Percentiles rank a stretch among this genome's conserved stretches.
phyloP scores from a whole-genome alignment of 805 yeast species.

The Wickerhamomyces subpelliculosus region DNA sequence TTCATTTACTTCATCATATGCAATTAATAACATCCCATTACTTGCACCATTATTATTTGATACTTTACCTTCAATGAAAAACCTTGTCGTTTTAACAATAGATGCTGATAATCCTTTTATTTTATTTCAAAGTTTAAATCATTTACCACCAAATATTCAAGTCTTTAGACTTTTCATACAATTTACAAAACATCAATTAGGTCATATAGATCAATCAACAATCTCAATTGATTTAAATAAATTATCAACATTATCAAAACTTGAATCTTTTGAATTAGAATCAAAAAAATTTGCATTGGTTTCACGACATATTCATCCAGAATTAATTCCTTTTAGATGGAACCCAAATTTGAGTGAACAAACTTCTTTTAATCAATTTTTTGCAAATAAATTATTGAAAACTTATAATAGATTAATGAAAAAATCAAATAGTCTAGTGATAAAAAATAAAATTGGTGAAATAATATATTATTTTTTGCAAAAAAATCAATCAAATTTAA shows the following conservation, averaged over 20 bases:
- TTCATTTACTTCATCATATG: too few species aligned
- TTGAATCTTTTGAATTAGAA: neutral
- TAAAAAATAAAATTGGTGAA: conserved; percentile 2
- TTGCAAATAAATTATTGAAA: too few species aligned
- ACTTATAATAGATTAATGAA: too few species aligned
- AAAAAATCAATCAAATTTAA: neutral
- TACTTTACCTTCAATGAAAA: neutral
- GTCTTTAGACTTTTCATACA: neutral
- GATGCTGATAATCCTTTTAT: conserved; percentile 2
- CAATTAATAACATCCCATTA: too few species aligned
- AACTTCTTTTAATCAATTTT: too few species aligned
- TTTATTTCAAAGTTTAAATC: conserved; percentile 14
- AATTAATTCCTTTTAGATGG: neutral
- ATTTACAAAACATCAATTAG: neutral
- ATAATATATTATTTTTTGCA: conserved; percentile 3
- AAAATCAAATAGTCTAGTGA: neutral
- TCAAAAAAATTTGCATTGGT: neutral
- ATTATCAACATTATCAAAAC: neutral
- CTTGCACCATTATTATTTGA: neutral
- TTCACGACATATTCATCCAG: neutral
- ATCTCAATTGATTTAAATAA: conserved; percentile 11
- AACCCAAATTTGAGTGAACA: neutral
- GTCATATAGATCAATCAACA: neutral
- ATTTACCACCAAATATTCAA: conserved; percentile 16
- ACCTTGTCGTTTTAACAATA: conserved; percentile 5